Base-by-base conservation (phyloP, 305 asterid genomes). In the Fraxinus latifolia region DNA sequence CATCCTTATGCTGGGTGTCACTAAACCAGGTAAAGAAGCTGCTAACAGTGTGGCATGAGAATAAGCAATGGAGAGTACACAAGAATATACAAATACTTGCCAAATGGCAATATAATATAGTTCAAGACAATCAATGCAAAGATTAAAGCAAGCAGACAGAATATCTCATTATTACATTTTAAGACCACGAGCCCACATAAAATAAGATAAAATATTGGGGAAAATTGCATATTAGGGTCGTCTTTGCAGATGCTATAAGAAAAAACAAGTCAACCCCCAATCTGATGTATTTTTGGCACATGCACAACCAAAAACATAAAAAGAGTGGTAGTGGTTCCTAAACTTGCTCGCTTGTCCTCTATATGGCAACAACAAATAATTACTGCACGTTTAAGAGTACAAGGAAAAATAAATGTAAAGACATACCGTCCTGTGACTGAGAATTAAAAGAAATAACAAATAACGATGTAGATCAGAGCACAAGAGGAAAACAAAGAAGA, bases 21-120 rank as follows among this genome's bases (percentile, higher is more conserved):
- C 75, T 79, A 73, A 83, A 83, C 86, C 83, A 83, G 47, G 77
- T 58, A 60, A 83, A 83, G 83, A 83, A 83, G 83, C 86, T 79
- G 79, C 68, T 39, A 44, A 62, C 37, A 68, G 37, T 67, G 31
- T 65, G 7, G 67, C 23, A 65, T 17, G 5, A 32, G 44, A 21
- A 58, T 12, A 36, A 62, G 34, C 39, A 37, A 78, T 36, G 37
- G 23, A 62, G 68, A 27, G 27, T 11, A 14, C 62, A 79, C 17
- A 7, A 60, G 34, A 37, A 60, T 19, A 50, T 12, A 47, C 14
- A 47, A 27, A 29, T 50, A 77, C 7, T 77, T 53, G 37, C 36
- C 79, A 77, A 53, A 50, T 27, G 80, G 19, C 21, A 50, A 50
- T 31, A 44, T 31, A 29, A 50, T 77, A 15, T 29, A 50, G 36